Conservation (phyloP, 306 rosid species). For the Lathyrus oleraceus region DNA sequence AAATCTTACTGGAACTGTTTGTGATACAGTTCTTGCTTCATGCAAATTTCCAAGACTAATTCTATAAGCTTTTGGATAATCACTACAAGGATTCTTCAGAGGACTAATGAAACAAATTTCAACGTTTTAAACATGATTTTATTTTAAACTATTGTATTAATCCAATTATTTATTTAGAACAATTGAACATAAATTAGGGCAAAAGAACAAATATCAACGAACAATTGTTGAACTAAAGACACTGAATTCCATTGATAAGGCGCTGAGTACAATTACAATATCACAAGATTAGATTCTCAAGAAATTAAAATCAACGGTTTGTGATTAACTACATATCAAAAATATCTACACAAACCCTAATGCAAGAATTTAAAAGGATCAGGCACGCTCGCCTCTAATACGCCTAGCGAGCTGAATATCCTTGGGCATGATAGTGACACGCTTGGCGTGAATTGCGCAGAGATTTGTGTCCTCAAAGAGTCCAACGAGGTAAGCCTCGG, state of each 20-base stretch:
- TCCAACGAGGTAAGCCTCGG: constrained; percentile 48
- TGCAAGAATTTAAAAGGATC: background rate
- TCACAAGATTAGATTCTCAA: background rate
- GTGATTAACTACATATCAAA: background rate
- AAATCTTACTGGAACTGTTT: background rate
- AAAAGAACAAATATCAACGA: too few relatives aligned
- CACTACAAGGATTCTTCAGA: too few relatives aligned
- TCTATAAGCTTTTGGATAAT: background rate
- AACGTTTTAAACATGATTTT: too few relatives aligned
- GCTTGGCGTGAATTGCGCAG: constrained; percentile 53
- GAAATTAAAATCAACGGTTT: background rate
- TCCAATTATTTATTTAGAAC: background rate
- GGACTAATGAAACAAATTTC: too few relatives aligned
- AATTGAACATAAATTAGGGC: too few relatives aligned
- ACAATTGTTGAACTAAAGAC: background rate
- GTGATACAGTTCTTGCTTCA: constrained; percentile 40
- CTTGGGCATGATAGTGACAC: constrained; percentile 54
- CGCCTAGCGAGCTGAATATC: constrained; percentile 56
- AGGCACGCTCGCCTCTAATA: constrained; percentile 56
- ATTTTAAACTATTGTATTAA: background rate
- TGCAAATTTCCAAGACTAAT: constrained; percentile 54
- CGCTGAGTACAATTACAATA: background rate
- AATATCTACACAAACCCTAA: constrained; percentile 32
- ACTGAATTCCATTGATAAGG: background rate
- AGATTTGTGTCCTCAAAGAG: constrained; percentile 51